Percentiles rank a stretch among this genome's conserved stretches.
Conservation (phyloP, 169 alveolate species). For the Plasmodium sp. region DNA sequence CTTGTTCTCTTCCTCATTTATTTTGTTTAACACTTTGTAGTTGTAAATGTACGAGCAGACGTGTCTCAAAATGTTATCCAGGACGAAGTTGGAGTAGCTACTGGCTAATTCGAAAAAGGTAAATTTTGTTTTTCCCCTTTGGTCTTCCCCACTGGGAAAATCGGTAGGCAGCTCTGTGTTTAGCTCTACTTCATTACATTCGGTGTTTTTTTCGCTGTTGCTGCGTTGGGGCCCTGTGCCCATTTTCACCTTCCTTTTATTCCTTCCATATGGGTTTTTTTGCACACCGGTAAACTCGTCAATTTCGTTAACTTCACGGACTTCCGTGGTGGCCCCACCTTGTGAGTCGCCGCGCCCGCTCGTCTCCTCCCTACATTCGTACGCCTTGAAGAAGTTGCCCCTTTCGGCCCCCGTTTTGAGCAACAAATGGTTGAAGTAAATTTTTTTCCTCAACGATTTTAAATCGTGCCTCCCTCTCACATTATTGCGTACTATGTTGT, state of each 20-base stretch:
- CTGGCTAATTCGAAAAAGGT: constrained; percentile 30
- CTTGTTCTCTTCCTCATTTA: constrained; percentile 39
- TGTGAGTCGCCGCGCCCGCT: not conserved
- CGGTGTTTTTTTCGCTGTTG: not conserved
- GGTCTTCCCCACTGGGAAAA: not conserved
- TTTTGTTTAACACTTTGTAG: constrained; percentile 40
- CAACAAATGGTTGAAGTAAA: constrained; percentile 45
- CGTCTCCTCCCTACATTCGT: constrained; percentile 24
- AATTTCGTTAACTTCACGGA: not conserved
- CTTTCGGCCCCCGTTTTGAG: constrained; percentile 11
- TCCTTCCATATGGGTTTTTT: constrained; percentile 13
- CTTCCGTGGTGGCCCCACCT: not conserved
- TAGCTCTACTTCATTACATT: not conserved
- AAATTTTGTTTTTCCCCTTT: constrained; percentile 1
- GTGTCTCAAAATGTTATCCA: constrained; percentile 40
- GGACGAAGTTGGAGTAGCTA: constrained; percentile 24
- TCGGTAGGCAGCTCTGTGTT: not conserved
- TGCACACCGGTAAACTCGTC: no score
- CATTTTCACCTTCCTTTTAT: not conserved
- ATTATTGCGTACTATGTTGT: constrained; percentile 36
- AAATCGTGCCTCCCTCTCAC: constrained; percentile 25
- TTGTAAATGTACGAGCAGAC: constrained; percentile 57
- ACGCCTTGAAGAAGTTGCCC: constrained; percentile 6
- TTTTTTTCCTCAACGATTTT: constrained; percentile 63
- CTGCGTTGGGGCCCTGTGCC: not conserved